Base-by-base conservation (phyloP, 805 yeast genomes). In the Kazachstania taianensis region DNA sequence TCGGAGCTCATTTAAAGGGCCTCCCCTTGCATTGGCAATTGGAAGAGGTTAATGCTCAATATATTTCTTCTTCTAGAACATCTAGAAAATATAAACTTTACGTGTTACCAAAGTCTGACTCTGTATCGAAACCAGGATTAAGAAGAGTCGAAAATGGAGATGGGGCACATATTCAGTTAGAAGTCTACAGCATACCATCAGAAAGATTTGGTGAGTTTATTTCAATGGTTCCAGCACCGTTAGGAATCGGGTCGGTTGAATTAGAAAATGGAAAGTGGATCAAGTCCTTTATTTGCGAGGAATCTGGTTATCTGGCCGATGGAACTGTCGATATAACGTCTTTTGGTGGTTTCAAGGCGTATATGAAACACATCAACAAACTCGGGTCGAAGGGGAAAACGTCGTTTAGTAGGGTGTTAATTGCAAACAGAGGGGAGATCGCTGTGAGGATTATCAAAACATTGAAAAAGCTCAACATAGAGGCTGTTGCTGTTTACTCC, bases 351-450 rank as follows among this genome's bases (percentile, higher is more conserved):
- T 89, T 96, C 89, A 75, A 78, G 57, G 62, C 67, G 2, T 84
- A 82, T 62, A 49, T 43, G 28, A 41, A 49, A 3, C 25, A 30
- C 18, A 22, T 53, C 28, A 30, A 47, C 43, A 30, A 35, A 33
- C 37, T 45, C 37, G 40, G 52, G 31, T 40, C 57, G 12, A 41
- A 66, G 36, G 41, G 47, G 13, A 62, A 62, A 39, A 74, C 72
- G 50, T 92, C 94, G 1, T 85, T 86, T 62, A 67, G 76, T 15
- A 72, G 80, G 8, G 95, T 89, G n/a, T 69, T 89, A 38, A 92
- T 89, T 37, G 97, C 97, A 28, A 89, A 89, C 66, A 75, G 98
- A 63, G 97, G 97, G 57, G 98, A 89, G 63, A 89, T 89, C 51
- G 96, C 98, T 2, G 96, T 87, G 20, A 70, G 98, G 52, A 85